phyloP scores from a whole-genome alignment of 768 basidiomycete genomes.

The Lentinula lateritia region DNA sequence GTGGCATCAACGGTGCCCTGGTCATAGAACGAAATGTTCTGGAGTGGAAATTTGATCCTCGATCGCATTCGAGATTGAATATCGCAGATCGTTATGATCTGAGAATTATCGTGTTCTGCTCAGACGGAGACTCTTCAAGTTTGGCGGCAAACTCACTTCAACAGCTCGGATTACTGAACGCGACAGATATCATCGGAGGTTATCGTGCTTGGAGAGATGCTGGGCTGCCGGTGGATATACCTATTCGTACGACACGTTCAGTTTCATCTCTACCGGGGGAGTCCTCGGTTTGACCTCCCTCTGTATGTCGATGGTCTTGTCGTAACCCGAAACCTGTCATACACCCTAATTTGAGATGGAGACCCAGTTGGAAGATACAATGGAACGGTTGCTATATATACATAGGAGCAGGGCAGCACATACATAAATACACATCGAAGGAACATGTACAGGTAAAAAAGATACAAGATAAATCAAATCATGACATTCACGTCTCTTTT shows the following conservation, averaged over 20 bases:
- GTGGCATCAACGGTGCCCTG: slow-evolving; percentile 62
- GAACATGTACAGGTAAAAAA: not conserved
- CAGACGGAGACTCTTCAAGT: slow-evolving; percentile 69
- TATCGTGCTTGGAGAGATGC: slow-evolving; percentile 67
- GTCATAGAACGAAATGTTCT: slow-evolving; percentile 72
- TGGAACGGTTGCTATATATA: not conserved
- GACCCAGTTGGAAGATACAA: not conserved
- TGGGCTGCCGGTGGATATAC: slow-evolving; percentile 51
- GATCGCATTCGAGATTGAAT: slow-evolving; percentile 48
- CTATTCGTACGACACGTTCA: not conserved
- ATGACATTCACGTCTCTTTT: slow-evolving; percentile 24
- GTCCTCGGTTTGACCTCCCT: not conserved
- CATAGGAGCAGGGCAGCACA: not conserved
- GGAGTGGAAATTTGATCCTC: slow-evolving; percentile 79
- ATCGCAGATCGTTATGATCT: slow-evolving; percentile 76
- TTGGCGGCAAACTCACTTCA: slow-evolving; percentile 67
- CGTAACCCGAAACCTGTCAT: too few relatives aligned
- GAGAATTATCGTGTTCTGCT: slow-evolving; percentile 67
- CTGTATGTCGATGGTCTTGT: too few relatives aligned
- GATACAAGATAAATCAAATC: too few relatives aligned
- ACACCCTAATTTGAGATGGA: too few relatives aligned
- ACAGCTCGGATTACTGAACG: slow-evolving; percentile 64
- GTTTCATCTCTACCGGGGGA: not conserved
- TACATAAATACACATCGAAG: not conserved
- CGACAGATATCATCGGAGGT: slow-evolving; percentile 76